These are phyloP conservation scores for Piper betle DNA, from an alignment of 164 flowering plant species.

Conservation along the genomic window DNA sequence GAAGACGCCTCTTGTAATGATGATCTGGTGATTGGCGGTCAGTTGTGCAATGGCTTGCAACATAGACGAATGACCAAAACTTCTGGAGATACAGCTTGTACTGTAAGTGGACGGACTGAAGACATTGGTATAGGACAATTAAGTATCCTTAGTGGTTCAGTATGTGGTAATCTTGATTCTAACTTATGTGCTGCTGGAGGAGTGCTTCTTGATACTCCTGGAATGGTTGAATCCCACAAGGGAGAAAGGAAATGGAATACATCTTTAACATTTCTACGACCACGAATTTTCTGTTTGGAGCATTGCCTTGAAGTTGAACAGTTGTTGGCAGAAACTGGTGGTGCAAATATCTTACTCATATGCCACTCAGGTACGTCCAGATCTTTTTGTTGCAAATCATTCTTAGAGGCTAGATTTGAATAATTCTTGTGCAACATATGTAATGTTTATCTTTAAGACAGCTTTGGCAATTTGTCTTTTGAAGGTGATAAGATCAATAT, in stretches of 20 bases:
- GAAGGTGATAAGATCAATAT: too few relatives aligned
- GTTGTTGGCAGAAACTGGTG: constrained; percentile 61
- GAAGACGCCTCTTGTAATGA: neutral
- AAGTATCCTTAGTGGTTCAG: neutral
- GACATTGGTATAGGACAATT: neutral
- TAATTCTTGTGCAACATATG: too few relatives aligned
- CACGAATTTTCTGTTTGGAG: constrained; percentile 86
- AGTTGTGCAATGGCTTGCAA: neutral
- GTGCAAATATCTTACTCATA: constrained; percentile 66
- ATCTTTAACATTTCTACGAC: constrained; percentile 40
- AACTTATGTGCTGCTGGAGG: neutral
- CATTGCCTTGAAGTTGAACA: constrained; percentile 68
- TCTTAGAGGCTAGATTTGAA: too few relatives aligned
- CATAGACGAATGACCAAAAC: neutral
- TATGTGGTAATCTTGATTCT: neutral
- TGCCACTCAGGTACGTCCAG: constrained; percentile 78
- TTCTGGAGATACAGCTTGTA: neutral
- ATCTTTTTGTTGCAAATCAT: neutral
- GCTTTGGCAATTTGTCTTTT: too few relatives aligned
- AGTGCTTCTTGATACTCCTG: too few relatives aligned
- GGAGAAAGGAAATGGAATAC: constrained; percentile 28
- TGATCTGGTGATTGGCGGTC: neutral
- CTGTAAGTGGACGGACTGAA: neutral
- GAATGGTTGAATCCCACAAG: neutral
- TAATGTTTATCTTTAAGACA: too few relatives aligned